Evolutionary conservation across 1,284 basidiomycete genomes (phyloP), one percentile per base, ranked within the genome.

Genomic region (Gastroboletus turbinatus): DNA sequence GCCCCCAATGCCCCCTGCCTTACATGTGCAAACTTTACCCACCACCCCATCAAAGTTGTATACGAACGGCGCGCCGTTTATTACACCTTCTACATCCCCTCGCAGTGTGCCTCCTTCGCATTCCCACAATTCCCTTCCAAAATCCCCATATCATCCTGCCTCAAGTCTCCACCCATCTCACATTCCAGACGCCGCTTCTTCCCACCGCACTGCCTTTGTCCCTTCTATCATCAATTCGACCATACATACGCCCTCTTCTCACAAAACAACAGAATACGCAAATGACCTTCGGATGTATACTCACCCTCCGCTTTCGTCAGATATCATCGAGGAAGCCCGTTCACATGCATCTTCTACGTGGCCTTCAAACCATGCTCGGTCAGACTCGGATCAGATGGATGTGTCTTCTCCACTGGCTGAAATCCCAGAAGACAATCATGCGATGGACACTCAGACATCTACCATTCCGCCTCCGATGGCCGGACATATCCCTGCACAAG

Each of bases 331-430:
- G 63, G 76, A 78, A 60, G 68, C 66, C 48, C 76, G 74, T 21
- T 65, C 64, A 29, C 66, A 68, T 54, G 60, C 61, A 45, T 53
- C 73, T 48, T 57, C 64, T 33, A 51, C 68, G 35, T 69, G 71
- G 68, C 58, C 66, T 9, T 60, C 61, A 17, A 67, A 66, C 42
- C 68, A 70, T 48, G 54, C 67, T 68, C 60, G 73, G 63, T 53
- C 57, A 21, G 83, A 84, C 63, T 82, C 84, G 67, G 81, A 85
- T 47, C 71, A 61, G 52, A 90, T 89, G 85, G 85, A 86, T 52
- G 71, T 82, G 16, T 79, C 82, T 19, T 69, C 65, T 32, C 77
- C 81, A 11, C 74, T 77, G 49, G 67, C 68, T 39, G 82, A 84
- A 52, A 61, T 67, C 29, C 74, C 64, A 62, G 79, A 79, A 53